Evolutionary conservation across 352 stramenopile species (phyloP).

Genomic region (Stramenopiles sp.): DNA sequence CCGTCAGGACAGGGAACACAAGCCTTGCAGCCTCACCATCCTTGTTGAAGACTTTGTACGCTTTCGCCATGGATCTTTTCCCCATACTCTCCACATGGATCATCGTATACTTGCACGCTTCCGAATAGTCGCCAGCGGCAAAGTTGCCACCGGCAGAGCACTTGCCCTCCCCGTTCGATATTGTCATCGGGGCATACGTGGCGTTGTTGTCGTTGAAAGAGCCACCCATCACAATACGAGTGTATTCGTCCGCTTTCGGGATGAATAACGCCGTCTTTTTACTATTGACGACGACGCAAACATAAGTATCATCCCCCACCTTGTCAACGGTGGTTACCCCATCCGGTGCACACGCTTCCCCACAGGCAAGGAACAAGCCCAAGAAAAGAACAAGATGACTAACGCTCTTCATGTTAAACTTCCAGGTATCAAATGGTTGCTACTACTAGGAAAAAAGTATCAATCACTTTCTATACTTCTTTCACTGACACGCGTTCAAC

Average conservation of each 20-base stretch:
- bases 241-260: slow-evolving; percentile 22
- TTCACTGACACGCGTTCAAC: too few relatives aligned
- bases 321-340: not conserved
- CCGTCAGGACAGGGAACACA: slow-evolving; percentile 24
- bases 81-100: slow-evolving; percentile 17
- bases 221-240: slow-evolving; percentile 12
- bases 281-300: slow-evolving; percentile 25
- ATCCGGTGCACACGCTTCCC: not conserved
- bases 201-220: not conserved
- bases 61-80: slow-evolving; percentile 16
- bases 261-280: slow-evolving; percentile 19
- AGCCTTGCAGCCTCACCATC: not conserved
- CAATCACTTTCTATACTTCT: too few relatives aligned
- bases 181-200: not conserved
- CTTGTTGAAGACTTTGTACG: slow-evolving; percentile 17
- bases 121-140: not conserved
- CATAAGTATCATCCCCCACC: slow-evolving; percentile 19
- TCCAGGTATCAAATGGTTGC: too few relatives aligned
- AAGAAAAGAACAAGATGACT: too few relatives aligned
- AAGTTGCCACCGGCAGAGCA: not conserved
- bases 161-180: not conserved
- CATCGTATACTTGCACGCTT: slow-evolving; percentile 16
- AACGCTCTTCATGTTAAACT: too few relatives aligned
- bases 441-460: too few relatives aligned
- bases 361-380: too few relatives aligned